phyloP scores from a whole-genome alignment of 345 rosid genomes.

The Syzygium aqueum region DNA sequence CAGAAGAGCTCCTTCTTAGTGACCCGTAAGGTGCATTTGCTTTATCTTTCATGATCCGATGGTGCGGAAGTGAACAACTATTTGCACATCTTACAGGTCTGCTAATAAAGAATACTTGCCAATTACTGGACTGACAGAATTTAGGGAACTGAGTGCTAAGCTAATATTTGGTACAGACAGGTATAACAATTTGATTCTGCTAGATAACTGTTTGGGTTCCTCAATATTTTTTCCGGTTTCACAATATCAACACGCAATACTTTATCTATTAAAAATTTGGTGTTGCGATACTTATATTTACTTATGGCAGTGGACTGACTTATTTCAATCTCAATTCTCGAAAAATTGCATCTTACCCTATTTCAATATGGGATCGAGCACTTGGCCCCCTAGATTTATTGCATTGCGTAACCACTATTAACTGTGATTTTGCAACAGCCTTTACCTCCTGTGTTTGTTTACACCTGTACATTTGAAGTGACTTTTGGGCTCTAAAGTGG shows the following conservation, averaged over 20 bases:
- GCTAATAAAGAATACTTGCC: conserved; percentile 36
- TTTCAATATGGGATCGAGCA: not conserved
- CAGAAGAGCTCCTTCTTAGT: conserved; percentile 23
- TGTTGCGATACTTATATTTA: not conserved
- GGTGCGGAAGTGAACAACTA: not conserved
- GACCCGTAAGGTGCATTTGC: conserved; percentile 8
- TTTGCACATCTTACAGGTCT: conserved; percentile 4
- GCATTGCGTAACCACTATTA: not conserved
- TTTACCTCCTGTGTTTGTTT: not conserved
- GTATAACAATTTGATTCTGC: not conserved
- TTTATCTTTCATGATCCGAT: not conserved
- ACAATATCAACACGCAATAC: not conserved
- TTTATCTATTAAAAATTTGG: not conserved
- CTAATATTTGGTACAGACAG: conserved; percentile 27
- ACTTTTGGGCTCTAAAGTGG: not conserved
- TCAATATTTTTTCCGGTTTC: not conserved
- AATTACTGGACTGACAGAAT: conserved; percentile 31
- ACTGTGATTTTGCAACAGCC: not conserved
- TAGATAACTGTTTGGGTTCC: not conserved
- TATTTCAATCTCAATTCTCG: not conserved
- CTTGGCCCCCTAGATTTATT: not conserved
- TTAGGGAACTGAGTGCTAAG: conserved; percentile 30
- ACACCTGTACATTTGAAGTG: not conserved
- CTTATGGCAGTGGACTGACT: not conserved
- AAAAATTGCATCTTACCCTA: not conserved